Base-by-base conservation (phyloP, 2,329 filamentous ascomycete species). In the Aureobasidium sp. region DNA sequence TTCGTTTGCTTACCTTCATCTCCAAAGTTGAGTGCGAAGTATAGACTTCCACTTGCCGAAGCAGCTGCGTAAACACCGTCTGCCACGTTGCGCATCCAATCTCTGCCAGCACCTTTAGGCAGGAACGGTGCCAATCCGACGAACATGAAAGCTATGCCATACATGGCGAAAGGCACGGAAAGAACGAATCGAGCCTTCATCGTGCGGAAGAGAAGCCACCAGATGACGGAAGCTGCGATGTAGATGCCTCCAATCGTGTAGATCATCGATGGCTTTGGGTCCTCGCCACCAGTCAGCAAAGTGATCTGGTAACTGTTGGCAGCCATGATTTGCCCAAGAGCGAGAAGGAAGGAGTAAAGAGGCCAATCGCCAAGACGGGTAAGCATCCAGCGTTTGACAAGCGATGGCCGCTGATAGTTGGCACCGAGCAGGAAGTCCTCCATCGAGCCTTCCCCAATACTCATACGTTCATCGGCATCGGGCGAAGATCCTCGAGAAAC, bases 271-370 rank as follows among this genome's bases (percentile, higher is more conserved):
- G 84, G 81, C 1, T 80, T 79, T 68, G 86, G 78, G 59, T 82
- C 84, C 21, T 84, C 77, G 66, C 85, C 80, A 25, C 85, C 85
- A 0, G 83, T 85, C 27, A 88, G 76, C n/a, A 88, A 76, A 0
- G 84, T 86, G 67, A 88, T 83, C 68, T 88, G 85, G 71, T 87
- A 87, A 0, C 83, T 86, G 71, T 86, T 87, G 61, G 83, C 82
- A 1, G 85, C 82, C 55, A 87, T 81, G 63, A 87, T 82, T 67
- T 87, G 84, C 21, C 82, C 82, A 37, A 85, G 76, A 10, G 83
- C 83, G 16, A 87, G 78, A 42, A 87, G 76, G 63, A 86, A 77
- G 3, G 82, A 80, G 69, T 87, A 87, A 5, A 86, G 68, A 0
- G 84, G 85, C 84, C 84, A 87, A 66, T 85, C 82, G 16, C 81